These are phyloP conservation scores for Talaromyces sp. DNA, from an alignment of 2,329 filamentous ascomycete species.

Conservation along the genomic window DNA sequence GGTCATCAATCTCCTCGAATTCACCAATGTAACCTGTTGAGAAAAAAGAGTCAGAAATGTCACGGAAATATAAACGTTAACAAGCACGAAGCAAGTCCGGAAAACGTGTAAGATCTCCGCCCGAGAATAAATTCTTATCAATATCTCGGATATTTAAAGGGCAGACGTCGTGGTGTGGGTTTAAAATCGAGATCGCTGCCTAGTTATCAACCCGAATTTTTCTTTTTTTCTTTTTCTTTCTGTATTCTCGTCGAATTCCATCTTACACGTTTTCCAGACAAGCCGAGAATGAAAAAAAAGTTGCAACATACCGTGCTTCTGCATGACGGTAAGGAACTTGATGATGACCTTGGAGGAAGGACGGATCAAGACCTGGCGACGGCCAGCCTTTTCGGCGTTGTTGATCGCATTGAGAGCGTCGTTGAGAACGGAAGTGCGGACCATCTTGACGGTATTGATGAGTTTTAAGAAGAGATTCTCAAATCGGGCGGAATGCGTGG, in stretches of 20 bases:
- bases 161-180: conserved; percentile 75
- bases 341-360: conserved; percentile 99
- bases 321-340: conserved; percentile 99
- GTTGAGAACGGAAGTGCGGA: conserved; percentile 98
- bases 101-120: conserved; percentile 97
- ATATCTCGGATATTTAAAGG: conserved; percentile 99
- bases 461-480: conserved; percentile 42
- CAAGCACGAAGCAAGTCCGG: conserved; percentile 65
- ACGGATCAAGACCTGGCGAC: conserved; percentile 98
- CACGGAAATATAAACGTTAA: conserved; percentile 90
- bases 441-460: conserved; percentile 74
- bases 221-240: conserved; percentile 3
- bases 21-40: conserved; percentile 90
- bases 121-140: conserved; percentile 44
- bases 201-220: conserved; percentile 99
- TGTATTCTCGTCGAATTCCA: background rate
- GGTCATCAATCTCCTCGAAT: conserved; percentile 99
- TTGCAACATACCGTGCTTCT: conserved; percentile 86
- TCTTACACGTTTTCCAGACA: conserved; percentile 9
- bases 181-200: conserved; percentile 75
- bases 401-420: conserved; percentile 99
- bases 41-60: conserved; percentile 62
- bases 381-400: conserved; percentile 99
- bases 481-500: conserved; percentile 38
- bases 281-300: background rate